phyloP scores from a whole-genome alignment of 192 early-diverging fungal genomes.

The Podila clonocystis region DNA sequence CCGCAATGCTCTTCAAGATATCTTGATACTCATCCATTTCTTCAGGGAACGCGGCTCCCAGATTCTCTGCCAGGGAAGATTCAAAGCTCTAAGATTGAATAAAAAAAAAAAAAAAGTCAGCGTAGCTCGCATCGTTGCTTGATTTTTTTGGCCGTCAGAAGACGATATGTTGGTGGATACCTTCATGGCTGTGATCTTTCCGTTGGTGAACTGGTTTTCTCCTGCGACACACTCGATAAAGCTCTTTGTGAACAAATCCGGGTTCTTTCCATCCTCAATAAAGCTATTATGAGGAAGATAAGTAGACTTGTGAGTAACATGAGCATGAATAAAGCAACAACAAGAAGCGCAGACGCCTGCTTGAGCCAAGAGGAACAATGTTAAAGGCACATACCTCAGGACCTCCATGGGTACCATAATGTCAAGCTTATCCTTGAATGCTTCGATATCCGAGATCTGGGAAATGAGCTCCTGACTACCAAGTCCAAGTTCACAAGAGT shows the following conservation, averaged over 20 bases:
- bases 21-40: constrained; percentile 32
- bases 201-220: constrained; percentile 66
- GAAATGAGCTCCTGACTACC: constrained; percentile 41
- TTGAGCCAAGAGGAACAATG: too few relatives aligned
- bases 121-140: too few relatives aligned
- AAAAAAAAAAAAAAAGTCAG: constrained; percentile 5
- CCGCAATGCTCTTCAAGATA: constrained; percentile 1
- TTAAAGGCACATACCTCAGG: constrained; percentile 38
- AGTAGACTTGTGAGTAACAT: not conserved
- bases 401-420: constrained; percentile 63
- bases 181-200: constrained; percentile 61
- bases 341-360: not conserved
- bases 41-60: constrained; percentile 34
- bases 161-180: constrained; percentile 16
- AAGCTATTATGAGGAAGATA: constrained; percentile 29
- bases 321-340: not conserved
- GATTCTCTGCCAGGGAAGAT: constrained; percentile 27
- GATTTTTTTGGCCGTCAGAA: not conserved
- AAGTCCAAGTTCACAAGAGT: not conserved
- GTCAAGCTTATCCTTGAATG: constrained; percentile 57
- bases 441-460: constrained; percentile 35
- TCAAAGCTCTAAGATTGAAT: constrained; percentile 37
- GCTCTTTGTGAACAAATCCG: constrained; percentile 62
- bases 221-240: constrained; percentile 61
- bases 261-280: constrained; percentile 61